Base-by-base conservation (phyloP, 495 filamentous ascomycete species). In the Rhypophila decipiens region DNA sequence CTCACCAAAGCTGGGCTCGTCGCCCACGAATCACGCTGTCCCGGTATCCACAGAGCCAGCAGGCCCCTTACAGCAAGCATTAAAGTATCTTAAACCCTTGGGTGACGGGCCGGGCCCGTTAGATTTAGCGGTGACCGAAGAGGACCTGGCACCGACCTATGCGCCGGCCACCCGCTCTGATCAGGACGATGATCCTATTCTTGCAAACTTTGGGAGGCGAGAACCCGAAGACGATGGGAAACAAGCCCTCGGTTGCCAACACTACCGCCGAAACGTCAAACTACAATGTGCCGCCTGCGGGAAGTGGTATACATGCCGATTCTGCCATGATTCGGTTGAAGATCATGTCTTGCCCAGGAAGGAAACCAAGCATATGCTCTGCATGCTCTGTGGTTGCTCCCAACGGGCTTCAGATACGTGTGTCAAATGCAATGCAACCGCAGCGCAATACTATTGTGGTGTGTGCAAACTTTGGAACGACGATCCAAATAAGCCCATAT, bases 381-480 rank as follows among this genome's bases (percentile, higher is more conserved):
- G 93, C 70, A 99, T 99, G 93, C 74, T 90, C 23, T 99, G 93
- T 68, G 83, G 83, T 10, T 83, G 82, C 56, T 82, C 93, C 10
- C 93, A 99, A 57, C 79, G 80, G 40, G 94, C 88, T 12, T 77
- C 77, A 24, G 85, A 93, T 49, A 73, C 78, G 34, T 99, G 93
- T 64, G 65, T 71, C 33, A 61, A 80, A 18, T 99, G 93, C 64
- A 84, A 81, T 24, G 78, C 83, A 57, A 79, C 78, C 42, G 82
- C 85, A 15, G 87, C 90, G n/a, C 86, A 83, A 59, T 97, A 97
- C 68, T 99, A 93, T 58, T 99, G 94, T 67, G 77, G 80, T 39
- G 84, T 89, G 47, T 97, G 93, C 76, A 95, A 96, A 65, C 73
- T 99, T 2, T 99, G 94, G 94, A 90, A 96, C 60, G 86, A 97